Evolutionary conservation across 176 grass and related monocot genomes (phyloP).

Genomic region (Musa acuminata): DNA sequence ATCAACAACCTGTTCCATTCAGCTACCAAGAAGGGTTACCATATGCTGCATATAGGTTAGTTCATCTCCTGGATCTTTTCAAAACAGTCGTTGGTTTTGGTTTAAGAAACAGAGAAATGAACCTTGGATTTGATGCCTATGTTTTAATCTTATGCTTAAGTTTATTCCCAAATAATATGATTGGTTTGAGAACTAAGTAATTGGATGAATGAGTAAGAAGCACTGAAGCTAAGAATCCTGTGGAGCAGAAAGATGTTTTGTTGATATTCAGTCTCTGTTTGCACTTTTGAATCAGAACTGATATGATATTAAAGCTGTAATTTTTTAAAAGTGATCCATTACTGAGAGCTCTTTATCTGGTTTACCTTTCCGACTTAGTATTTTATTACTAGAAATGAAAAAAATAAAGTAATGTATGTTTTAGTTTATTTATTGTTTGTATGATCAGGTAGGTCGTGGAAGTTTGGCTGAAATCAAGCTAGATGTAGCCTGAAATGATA

Average conservation of each 20-base stretch:
- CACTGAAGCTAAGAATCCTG: not conserved
- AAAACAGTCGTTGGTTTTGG: not conserved
- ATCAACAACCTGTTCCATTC: constrained; percentile 49
- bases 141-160: not conserved
- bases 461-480: too few relatives aligned
- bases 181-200: not conserved
- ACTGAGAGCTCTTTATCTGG: too few relatives aligned
- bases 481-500: too few relatives aligned
- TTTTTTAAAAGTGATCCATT: too few relatives aligned
- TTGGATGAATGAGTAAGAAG: not conserved
- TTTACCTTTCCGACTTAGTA: too few relatives aligned
- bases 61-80: constrained; percentile 8
- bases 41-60: constrained; percentile 63
- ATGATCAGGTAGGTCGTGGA: not conserved
- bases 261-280: not conserved
- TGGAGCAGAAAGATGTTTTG: not conserved
- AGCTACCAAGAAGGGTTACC: constrained; percentile 64
- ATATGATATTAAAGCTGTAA: not conserved
- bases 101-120: not conserved
- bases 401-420: not conserved
- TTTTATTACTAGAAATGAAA: too few relatives aligned
- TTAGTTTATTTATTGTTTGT: not conserved
- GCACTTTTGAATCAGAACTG: not conserved
- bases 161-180: not conserved
- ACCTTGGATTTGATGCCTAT: not conserved